Conservation (phyloP, 202 grass and related monocot genomes). For the Cymbopogon flexuosus region DNA sequence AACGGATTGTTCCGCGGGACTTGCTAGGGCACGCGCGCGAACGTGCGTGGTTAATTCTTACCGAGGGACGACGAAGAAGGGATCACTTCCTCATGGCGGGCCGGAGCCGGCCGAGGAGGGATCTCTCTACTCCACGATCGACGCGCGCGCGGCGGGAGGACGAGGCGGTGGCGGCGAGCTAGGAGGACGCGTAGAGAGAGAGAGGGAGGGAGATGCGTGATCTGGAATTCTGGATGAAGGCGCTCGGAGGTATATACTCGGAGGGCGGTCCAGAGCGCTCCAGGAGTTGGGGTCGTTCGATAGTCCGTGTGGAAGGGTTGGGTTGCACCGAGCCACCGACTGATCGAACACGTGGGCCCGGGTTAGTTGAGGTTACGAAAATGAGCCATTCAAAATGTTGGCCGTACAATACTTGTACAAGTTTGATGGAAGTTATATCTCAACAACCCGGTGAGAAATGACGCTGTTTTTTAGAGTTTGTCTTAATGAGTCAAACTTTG, state of each 20-base stretch:
- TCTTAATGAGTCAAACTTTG: too few relatives aligned
- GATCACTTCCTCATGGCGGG: not conserved
- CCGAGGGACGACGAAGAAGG: not conserved
- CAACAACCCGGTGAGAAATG: too few relatives aligned
- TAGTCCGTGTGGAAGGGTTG: too few relatives aligned
- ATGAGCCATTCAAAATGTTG: too few relatives aligned
- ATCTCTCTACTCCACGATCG: not conserved
- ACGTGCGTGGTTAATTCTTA: not conserved
- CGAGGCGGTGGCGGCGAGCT: not conserved
- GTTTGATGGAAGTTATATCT: too few relatives aligned
- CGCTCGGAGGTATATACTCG: not conserved
- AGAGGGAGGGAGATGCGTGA: not conserved
- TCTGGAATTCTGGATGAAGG: not conserved
- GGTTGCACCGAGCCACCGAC: too few relatives aligned
- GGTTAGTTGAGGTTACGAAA: too few relatives aligned
- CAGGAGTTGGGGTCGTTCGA: not conserved
- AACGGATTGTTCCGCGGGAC: not conserved
- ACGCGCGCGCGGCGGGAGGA: too few relatives aligned
- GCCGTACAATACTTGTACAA: too few relatives aligned
- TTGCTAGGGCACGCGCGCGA: not conserved
- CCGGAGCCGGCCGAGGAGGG: not conserved
- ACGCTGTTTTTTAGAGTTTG: too few relatives aligned
- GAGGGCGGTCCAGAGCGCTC: not conserved
- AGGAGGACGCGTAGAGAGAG: not conserved
- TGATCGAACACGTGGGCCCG: too few relatives aligned